Evolutionary conservation across 305 asterid species (phyloP), one percentile per base, ranked within the genome.

Genomic region (Solanum hybrid): DNA sequence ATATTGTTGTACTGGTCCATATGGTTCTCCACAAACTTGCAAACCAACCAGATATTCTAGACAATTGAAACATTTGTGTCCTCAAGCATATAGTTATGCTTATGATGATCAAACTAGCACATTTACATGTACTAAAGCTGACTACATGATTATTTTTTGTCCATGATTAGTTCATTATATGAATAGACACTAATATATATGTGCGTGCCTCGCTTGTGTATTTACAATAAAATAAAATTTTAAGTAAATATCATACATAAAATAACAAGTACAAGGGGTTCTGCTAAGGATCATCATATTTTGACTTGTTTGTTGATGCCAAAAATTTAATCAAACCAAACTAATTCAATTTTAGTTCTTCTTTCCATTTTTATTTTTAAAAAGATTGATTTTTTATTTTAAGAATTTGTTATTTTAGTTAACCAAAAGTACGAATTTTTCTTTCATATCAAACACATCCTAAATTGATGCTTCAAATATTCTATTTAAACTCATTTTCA

Each of bases 71-170:
- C 31, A 72, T 72, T 72, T 72, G 4, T 72, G 78, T 26, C 97
- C 96, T 7, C 93, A 93, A 72, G 95, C 96, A 2, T 96, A 95
- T 81, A 93, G 93, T 89, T 96, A 94, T 70, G 95, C 97, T 10
- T 94, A 86, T 65, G 98, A 96, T 51, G 98, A 96, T 83, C 3
- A 8, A 39, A 20, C 91, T 7, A 93, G 95, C 91, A 91, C 93
- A 13, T 92, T 92, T 79, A 95, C 95, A 0, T 94, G 96, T 41
- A 87, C 93, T 0, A 94, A 94, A 32, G 91, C 75, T 6, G 78
- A 91, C 32, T 95, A 72, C 78, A 72, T 72, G 78, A 26, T 72
- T 72, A 72, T 9, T 72, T 72, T 70, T 72, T 72, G 33, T 72
- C 78, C 78, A 72, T 57, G 24, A 57, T 57, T 17, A 17, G n/a